These are phyloP conservation scores for Claviceps digitariae DNA, from an alignment of 2,329 filamentous ascomycete genomes.

Conservation along the genomic window DNA sequence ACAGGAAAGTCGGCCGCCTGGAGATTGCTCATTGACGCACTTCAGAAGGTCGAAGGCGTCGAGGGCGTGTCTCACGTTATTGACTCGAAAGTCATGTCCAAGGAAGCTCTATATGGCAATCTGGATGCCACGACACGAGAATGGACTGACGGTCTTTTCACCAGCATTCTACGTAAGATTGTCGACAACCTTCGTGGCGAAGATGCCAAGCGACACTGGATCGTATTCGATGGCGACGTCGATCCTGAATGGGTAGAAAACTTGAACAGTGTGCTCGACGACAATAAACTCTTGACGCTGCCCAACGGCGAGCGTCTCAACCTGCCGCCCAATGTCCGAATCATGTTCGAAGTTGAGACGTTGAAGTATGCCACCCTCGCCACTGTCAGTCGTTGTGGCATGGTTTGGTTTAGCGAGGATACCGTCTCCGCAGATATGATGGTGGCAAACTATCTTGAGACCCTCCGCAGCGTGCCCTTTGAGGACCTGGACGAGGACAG, in stretches of 20 bases:
- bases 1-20: constrained; percentile 93
- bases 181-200: constrained; percentile 97
- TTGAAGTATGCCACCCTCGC: constrained; percentile 94
- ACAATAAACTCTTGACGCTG: constrained; percentile 94
- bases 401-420: constrained; percentile 99
- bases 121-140: constrained; percentile 94
- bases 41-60: constrained; percentile 79
- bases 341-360: constrained; percentile 99
- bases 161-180: constrained; percentile 93
- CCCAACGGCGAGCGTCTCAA: constrained; percentile 97
- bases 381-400: constrained; percentile 98
- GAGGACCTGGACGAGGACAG: constrained; percentile 94
- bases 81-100: constrained; percentile 99
- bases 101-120: constrained; percentile 91
- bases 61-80: constrained; percentile 97
- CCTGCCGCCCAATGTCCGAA: constrained; percentile 83
- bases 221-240: constrained; percentile 97
- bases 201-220: constrained; percentile 95
- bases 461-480: constrained; percentile 69
- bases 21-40: constrained; percentile 79
- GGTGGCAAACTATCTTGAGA: constrained; percentile 79
- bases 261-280: constrained; percentile 96
- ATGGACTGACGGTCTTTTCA: constrained; percentile 98
- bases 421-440: constrained; percentile 90
- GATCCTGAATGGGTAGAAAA: constrained; percentile 99